Percentiles rank a stretch among this genome's conserved stretches.
phyloP scores from a whole-genome alignment of 352 stramenopile genomes.

The Phytophthora quininea region DNA sequence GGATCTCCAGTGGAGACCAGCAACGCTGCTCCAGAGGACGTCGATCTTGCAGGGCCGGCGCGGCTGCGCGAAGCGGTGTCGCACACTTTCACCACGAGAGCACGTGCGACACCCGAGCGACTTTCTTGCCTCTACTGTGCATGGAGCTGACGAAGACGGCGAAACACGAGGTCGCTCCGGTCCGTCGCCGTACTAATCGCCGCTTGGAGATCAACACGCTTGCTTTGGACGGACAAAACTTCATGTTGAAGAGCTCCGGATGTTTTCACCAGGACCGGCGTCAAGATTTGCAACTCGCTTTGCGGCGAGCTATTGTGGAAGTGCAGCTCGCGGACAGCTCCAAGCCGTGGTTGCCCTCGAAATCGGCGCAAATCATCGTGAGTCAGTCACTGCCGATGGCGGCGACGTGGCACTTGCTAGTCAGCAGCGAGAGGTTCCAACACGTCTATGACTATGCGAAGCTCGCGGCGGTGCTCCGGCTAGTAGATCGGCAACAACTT shows the following conservation, averaged over 20 bases:
- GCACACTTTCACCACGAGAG: slow-evolving; percentile 4
- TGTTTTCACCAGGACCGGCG: slow-evolving; percentile 5
- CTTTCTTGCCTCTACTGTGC: no score
- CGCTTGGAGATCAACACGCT: slow-evolving; percentile 8
- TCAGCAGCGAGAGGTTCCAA: not conserved
- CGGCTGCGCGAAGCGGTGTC: slow-evolving; percentile 9
- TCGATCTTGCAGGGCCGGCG: no score
- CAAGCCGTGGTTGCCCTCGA: not conserved
- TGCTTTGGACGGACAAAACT: slow-evolving; percentile 6
- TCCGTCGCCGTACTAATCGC: not conserved
- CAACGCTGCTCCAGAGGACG: no score
- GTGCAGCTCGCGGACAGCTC: slow-evolving; percentile 2
- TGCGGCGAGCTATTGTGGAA: not conserved
- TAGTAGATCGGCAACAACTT: not conserved
- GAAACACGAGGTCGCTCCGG: no score
- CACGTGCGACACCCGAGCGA: slow-evolving; percentile 13
- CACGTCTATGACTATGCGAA: slow-evolving; percentile 34
- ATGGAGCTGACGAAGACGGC: no score
- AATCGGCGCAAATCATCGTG: slow-evolving; percentile 14
- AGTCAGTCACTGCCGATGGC: not conserved
- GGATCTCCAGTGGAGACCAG: slow-evolving; percentile 21
- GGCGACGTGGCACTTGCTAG: not conserved
- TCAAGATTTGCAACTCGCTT: not conserved
- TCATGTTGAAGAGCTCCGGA: slow-evolving; percentile 27
- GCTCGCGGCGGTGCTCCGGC: slow-evolving; percentile 18